Conservation (phyloP, 2,329 filamentous ascomycete species). For the Pyrenophora graminea region DNA sequence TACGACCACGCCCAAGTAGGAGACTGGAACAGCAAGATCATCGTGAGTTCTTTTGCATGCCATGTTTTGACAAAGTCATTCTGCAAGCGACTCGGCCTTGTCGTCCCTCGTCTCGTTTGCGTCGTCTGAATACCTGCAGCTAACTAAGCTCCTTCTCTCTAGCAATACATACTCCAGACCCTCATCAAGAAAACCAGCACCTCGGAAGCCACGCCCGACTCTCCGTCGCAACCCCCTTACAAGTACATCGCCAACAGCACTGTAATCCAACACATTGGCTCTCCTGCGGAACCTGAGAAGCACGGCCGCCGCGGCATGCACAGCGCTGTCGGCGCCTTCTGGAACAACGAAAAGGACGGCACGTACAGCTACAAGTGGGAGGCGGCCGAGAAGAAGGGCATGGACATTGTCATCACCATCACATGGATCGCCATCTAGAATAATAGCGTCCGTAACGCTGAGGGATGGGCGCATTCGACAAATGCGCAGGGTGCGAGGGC, state of each 20-base stretch:
- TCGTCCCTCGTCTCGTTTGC: conserved; percentile 30
- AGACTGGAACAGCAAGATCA: conserved; percentile 90
- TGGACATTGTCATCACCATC: conserved; percentile 57
- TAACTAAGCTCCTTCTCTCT: conserved; percentile 26
- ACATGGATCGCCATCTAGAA: conserved; percentile 70
- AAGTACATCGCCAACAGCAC: conserved; percentile 98
- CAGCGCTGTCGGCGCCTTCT: conserved; percentile 81
- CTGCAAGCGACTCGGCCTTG: too few species aligned
- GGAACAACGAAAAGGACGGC: conserved; percentile 88
- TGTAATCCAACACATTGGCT: conserved; percentile 84
- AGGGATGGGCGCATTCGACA: neutral
- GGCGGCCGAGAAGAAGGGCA: conserved; percentile 55
- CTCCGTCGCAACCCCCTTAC: conserved; percentile 64
- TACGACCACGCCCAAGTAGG: conserved; percentile 88
- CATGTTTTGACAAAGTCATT: too few species aligned
- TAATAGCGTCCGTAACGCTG: neutral
- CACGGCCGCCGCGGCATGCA: conserved; percentile 90
- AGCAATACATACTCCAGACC: conserved; percentile 77
- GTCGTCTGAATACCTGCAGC: conserved; percentile 17
- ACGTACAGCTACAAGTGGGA: conserved; percentile 91
- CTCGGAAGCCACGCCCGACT: conserved; percentile 42
- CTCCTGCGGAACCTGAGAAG: conserved; percentile 55
- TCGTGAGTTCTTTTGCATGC: conserved; percentile 61
- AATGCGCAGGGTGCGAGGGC: neutral
- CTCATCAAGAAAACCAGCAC: conserved; percentile 75